Base-by-base conservation (phyloP, 2,329 filamentous ascomycete species). In the Fonsecaea monophora region DNA sequence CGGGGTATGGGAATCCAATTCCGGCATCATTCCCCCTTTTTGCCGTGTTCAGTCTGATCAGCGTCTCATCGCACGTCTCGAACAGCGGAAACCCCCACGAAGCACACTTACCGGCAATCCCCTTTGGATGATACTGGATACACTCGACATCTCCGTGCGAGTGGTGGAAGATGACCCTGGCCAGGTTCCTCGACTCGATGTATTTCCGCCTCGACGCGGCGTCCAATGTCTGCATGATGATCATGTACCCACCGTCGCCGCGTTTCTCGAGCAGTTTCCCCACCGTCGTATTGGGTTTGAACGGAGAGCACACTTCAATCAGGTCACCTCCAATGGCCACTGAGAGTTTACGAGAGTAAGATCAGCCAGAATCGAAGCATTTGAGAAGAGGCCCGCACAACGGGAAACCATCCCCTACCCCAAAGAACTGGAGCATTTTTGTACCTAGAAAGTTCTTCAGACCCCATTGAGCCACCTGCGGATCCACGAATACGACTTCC, bases 191-290 rank as follows among this genome's bases (percentile, higher is more conserved):
- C 0, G 73, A 68, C 60, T 80, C 76, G 34, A 83, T 80, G 65
- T 78, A 73, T 57, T 74, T 67, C 30, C 77, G 75, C 25, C 78
- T 75, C 55, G 73, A 73, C 21, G 67, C 70, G 6, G 81, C 81
- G 58, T 82, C 77, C 9, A 73, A 69, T 1, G 78, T 82, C 68
- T 83, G 81, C 81, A 83, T 82, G 60, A 82, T 82, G 63, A 82
- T 77, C 80, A 83, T 83, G 70, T 82, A 83, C 3, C 81, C 81
- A 7, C 81, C 80, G 62, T 82, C 78, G 9, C 80, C 79, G 35
- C 77, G 75, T 70, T 81, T 82, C 1, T 76, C 62, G 15, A 82
- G 77, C 4, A 82, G 70, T 37, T 80, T 73, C 7, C 78, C 78
- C 1, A 78, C 81, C 0, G 80, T 79, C 0, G 80, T 81, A n/a